A percentile compares a stretch with the other conserved stretches of the same genome.
These are phyloP conservation scores for Phytopythium ostracodes DNA, from an alignment of 352 stramenopile genomes.

Conservation along the genomic window DNA sequence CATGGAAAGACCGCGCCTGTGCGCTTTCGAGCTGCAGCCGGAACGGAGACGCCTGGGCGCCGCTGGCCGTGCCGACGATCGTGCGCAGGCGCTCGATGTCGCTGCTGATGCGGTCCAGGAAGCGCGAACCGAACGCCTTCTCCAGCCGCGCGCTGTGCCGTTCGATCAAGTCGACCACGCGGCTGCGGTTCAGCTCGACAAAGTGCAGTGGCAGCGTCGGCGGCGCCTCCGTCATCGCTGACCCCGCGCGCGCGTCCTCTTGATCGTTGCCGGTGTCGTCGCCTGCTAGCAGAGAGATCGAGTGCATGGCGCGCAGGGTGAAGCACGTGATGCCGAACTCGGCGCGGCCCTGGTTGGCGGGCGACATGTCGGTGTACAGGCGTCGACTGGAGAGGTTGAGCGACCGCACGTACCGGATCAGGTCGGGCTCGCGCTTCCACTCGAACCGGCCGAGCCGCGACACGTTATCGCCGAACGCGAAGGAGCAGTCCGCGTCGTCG, in stretches of 20 bases:
- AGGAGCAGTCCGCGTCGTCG: not conserved
- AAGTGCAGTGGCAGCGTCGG: conserved; percentile 19
- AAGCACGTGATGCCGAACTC: conserved; percentile 15
- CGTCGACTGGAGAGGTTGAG: conserved; percentile 27
- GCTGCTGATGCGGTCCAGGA: conserved; percentile 18
- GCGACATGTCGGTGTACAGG: conserved; percentile 13
- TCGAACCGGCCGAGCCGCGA: conserved; percentile 6
- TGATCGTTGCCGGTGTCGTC: not conserved
- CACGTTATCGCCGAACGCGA: conserved; percentile 3
- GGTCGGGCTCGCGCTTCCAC: conserved; percentile 15
- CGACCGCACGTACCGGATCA: conserved; percentile 21
- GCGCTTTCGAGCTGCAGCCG: conserved; percentile 1
- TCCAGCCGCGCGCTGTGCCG: conserved; percentile 21
- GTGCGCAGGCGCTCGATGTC: conserved; percentile 22
- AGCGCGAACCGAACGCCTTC: conserved; percentile 13
- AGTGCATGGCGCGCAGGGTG: conserved; percentile 9
- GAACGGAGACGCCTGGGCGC: not conserved
- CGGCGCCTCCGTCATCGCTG: conserved; percentile 4
- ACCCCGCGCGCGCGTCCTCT: not conserved
- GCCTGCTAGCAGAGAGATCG: not conserved
- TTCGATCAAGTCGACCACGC: conserved; percentile 23
- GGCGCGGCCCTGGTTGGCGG: conserved; percentile 5
- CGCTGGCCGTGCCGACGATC: not conserved
- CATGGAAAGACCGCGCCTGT: conserved; percentile 9
- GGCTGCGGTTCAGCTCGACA: conserved; percentile 7